These are phyloP conservation scores for Nicotiana tabacum DNA, from an alignment of 257 asterid genomes.

Conservation along the genomic window DNA sequence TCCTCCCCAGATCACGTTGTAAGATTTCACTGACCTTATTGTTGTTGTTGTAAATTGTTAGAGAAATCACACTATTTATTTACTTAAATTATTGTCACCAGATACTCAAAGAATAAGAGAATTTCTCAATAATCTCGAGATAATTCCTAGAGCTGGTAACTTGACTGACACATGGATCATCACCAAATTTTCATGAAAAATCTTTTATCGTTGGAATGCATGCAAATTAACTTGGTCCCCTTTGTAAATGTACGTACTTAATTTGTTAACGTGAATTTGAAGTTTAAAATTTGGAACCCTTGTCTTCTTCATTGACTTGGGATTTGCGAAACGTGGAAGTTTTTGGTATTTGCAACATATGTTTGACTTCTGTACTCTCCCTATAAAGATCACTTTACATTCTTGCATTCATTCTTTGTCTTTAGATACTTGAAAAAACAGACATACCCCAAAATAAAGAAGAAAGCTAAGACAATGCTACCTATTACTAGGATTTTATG, in stretches of 20 bases:
- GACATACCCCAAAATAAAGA: background rate
- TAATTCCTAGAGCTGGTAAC: constrained; percentile 5
- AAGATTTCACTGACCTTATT: too few species aligned
- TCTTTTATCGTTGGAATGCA: constrained; percentile 34
- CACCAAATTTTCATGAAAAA: constrained; percentile 17
- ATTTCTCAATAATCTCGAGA: constrained; percentile 12
- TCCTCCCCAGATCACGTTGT: too few species aligned
- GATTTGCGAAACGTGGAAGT: constrained; percentile 25
- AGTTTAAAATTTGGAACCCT: constrained; percentile 33
- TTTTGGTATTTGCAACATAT: constrained; percentile 26
- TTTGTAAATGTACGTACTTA: constrained; percentile 28
- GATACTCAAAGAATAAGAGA: background rate
- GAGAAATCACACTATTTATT: too few species aligned
- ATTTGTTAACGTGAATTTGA: constrained; percentile 42
- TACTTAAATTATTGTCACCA: too few species aligned
- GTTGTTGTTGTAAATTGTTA: too few species aligned
- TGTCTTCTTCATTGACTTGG: constrained; percentile 36
- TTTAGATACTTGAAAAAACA: constrained; percentile 27
- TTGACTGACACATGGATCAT: constrained; percentile 27
- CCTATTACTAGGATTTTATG: constrained; percentile 18
- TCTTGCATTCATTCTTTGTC: constrained; percentile 20
- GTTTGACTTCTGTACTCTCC: constrained; percentile 42
- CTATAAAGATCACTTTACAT: constrained; percentile 34
- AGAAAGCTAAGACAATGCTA: constrained; percentile 19
- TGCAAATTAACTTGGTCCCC: constrained; percentile 30